Conservation (phyloP, 75 land plant genomes). For the Pinus taeda region DNA sequence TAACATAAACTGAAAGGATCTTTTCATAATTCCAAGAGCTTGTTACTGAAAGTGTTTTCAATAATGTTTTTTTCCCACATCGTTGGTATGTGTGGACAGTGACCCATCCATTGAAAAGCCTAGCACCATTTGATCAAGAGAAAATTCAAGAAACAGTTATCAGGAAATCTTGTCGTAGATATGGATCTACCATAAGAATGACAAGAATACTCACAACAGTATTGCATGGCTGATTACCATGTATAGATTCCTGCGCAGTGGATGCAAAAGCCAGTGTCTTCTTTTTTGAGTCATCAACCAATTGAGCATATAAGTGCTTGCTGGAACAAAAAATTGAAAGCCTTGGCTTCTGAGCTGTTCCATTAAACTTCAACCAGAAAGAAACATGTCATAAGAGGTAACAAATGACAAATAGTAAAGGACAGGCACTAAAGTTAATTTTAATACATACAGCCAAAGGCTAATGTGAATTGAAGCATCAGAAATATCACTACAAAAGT, state of each 20-base stretch:
- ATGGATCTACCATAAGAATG: not conserved
- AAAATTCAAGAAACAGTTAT: not conserved
- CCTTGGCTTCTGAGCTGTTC: constrained; percentile 54
- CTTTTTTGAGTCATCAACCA: constrained; percentile 66
- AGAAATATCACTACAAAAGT: not conserved
- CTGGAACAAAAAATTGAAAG: constrained; percentile 74
- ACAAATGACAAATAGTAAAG: not conserved
- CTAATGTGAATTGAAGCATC: not conserved
- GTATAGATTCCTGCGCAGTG: constrained; percentile 55
- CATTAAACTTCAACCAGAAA: constrained; percentile 44
- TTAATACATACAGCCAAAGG: not conserved
- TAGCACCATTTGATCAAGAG: not conserved
- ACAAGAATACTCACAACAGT: constrained; percentile 35
- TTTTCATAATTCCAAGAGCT: no score
- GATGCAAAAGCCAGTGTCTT: constrained; percentile 55
- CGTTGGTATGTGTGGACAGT: not conserved
- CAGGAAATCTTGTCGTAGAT: not conserved
- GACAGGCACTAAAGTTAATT: not conserved
- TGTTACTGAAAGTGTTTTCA: no score
- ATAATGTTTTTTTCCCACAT: not conserved
- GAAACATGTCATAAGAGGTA: not conserved
- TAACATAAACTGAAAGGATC: no score
- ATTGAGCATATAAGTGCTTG: constrained; percentile 69
- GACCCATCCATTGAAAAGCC: not conserved
- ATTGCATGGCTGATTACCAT: constrained; percentile 32